Percentiles rank a stretch among this genome's conserved stretches.
Evolutionary conservation across 805 yeast species (phyloP).

Genomic region (Teunomyces pallodes): DNA sequence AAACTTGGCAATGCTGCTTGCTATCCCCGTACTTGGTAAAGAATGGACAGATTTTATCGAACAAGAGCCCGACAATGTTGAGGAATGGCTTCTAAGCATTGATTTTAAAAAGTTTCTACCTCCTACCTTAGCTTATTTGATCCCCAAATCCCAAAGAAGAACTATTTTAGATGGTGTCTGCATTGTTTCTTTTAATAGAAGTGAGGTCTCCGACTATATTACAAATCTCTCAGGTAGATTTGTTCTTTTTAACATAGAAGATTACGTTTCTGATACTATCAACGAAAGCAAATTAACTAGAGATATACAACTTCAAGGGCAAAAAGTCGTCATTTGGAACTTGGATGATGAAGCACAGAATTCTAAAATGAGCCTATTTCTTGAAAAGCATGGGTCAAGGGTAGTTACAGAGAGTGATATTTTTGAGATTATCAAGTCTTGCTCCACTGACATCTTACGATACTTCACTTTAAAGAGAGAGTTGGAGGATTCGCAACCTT

Average conservation of each 20-base stretch:
- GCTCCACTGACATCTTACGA: slow-evolving; percentile 3
- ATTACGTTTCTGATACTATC: not conserved
- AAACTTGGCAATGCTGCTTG: slow-evolving; percentile 26
- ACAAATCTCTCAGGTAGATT: slow-evolving; percentile 12
- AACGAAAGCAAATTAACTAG: slow-evolving; percentile 6
- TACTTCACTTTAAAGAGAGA: slow-evolving; percentile 3
- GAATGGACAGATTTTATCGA: slow-evolving; percentile 21
- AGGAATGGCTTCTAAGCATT: slow-evolving; percentile 20
- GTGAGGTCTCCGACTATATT: slow-evolving; percentile 12
- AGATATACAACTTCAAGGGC: slow-evolving; percentile 3
- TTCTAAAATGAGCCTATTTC: not conserved
- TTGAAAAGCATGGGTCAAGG: not conserved
- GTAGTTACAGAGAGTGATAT: slow-evolving; percentile 6
- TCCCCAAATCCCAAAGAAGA: slow-evolving; percentile 13
- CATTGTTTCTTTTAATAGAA: slow-evolving; percentile 1
- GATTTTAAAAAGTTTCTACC: slow-evolving; percentile 16
- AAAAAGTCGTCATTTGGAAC: not conserved
- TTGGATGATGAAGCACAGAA: not conserved
- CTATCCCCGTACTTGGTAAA: slow-evolving; percentile 25
- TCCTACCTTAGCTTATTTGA: slow-evolving; percentile 5
- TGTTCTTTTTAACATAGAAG: not conserved
- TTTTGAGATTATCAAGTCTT: slow-evolving; percentile 6
- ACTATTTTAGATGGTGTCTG: slow-evolving; percentile 13
- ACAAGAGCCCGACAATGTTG: slow-evolving; percentile 11
- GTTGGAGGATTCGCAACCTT: slow-evolving; percentile 7